Base-by-base conservation (phyloP, 163 green algal genomes). In the Trebouxiophyceae sp. region DNA sequence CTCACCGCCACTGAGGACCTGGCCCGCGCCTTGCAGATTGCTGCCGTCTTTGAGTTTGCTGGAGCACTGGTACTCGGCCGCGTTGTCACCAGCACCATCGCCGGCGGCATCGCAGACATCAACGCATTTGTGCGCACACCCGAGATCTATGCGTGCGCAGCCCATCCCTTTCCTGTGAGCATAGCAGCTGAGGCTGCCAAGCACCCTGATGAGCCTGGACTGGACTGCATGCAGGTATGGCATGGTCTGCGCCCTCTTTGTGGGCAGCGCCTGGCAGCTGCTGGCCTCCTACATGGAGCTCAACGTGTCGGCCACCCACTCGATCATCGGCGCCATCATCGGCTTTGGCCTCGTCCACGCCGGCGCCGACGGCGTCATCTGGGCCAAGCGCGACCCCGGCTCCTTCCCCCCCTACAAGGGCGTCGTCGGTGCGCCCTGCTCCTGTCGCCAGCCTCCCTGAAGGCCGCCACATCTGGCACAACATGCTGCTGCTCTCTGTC, bases 361-460 rank as follows among this genome's bases (percentile, higher is more conserved):
- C 27, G 72, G 72, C 3, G 44, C 56, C 23, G 7, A 50, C 1
- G 39, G 61, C 2, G 72, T 78, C 24, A 61, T 74, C 24, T 74
- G 72, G 62, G 54, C 55, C 26, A 8, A n/a, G 19, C 62, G 54
- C 4, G 67, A 58, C 28, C 63, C 71, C 3, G 45, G 54, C 6
- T 57, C 66, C 54, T 87, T 87, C 71, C 84, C 81, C 1, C 83
- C 79, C 20, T 76, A 83, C 72, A 84, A 79, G 60, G 78, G 72
- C 45, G 50, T 84, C 33, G 57, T 66, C 26, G 61, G 39, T 50
- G 39, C 12, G 39, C 39, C 12, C 39, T n/a, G n/a, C n/a, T n/a
- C n/a, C n/a, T n/a, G n/a, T n/a, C n/a, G n/a, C n/a, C n/a, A n/a
- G n/a, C 4, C 8, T 20, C 4, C 16, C 47, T 57, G 19, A 57